phyloP scores from a whole-genome alignment of 2,329 filamentous ascomycete species.

The Penicillium frequentans region DNA sequence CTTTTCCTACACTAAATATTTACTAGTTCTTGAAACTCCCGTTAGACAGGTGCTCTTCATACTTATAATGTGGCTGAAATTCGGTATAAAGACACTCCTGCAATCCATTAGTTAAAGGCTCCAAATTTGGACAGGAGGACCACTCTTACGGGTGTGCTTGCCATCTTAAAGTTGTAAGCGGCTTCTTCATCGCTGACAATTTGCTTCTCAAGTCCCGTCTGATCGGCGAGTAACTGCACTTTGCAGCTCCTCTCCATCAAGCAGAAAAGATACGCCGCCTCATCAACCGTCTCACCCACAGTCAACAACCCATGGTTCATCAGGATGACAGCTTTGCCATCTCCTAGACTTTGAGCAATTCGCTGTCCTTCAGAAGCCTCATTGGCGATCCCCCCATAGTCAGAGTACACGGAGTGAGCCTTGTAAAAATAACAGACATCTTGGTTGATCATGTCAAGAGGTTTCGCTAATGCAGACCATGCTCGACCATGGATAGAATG shows the following conservation, averaged over 20 bases:
- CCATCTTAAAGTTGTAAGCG: too few species aligned
- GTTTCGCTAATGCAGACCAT: constrained; percentile 45
- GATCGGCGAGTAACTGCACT: too few species aligned
- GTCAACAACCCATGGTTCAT: constrained; percentile 70
- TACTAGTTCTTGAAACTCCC: constrained; percentile 8
- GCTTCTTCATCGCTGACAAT: too few species aligned
- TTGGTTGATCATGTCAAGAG: constrained; percentile 38
- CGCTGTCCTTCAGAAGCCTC: constrained; percentile 59
- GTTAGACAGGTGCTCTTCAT: constrained; percentile 7
- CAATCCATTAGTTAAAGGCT: too few species aligned
- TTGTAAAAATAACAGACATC: constrained; percentile 24
- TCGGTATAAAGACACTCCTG: constrained; percentile 53
- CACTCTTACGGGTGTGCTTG: too few species aligned
- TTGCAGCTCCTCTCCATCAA: too few species aligned
- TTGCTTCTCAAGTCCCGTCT: too few species aligned
- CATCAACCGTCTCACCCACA: constrained; percentile 68
- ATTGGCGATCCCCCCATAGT: constrained; percentile 61
- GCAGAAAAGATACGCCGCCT: constrained; percentile 51
- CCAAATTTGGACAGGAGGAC: too few species aligned
- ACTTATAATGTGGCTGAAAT: neutral
- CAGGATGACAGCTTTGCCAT: constrained; percentile 60
- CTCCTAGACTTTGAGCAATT: constrained; percentile 61
- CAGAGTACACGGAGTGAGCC: constrained; percentile 61
- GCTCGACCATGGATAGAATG: constrained; percentile 49
- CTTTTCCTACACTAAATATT: neutral